Conservation (phyloP, 805 yeast genomes). For the Ogataea zsoltii region DNA sequence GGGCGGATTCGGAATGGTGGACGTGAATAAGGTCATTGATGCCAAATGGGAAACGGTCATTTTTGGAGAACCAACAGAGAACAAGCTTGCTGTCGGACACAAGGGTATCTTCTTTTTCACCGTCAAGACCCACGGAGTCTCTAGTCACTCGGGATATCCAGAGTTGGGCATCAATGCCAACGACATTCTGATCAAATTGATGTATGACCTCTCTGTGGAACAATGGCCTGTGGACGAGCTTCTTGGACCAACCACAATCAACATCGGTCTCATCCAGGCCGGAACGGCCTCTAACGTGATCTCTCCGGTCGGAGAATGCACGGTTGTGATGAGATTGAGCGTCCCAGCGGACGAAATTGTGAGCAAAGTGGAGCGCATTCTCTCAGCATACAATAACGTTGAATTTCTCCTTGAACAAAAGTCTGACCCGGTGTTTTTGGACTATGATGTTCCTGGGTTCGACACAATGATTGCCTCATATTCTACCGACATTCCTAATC, state of each 20-base stretch:
- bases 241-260: conserved; percentile 62
- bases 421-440: conserved; percentile 48
- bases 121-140: conserved; percentile 51
- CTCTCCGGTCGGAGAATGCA: conserved; percentile 57
- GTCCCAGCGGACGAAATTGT: conserved; percentile 42
- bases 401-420: conserved; percentile 13
- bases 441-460: conserved; percentile 65
- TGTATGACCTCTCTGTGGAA: conserved; percentile 44
- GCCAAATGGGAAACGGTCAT: conserved; percentile 59
- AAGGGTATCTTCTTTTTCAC: conserved; percentile 54
- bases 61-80: conserved; percentile 77
- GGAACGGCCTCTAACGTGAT: conserved; percentile 71
- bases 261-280: conserved; percentile 56
- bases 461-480: conserved; percentile 42
- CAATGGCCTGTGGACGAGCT: conserved; percentile 51
- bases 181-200: conserved; percentile 51
- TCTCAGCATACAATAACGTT: conserved; percentile 28
- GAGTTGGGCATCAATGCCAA: conserved; percentile 66
- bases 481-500: conserved; percentile 48
- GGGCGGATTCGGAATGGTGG: conserved; percentile 63
- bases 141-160: conserved; percentile 72
- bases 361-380: conserved; percentile 36
- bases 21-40: conserved; percentile 41
- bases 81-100: conserved; percentile 68
- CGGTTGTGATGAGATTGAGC: conserved; percentile 55